These are phyloP conservation scores for Houttuynia cordata DNA, from an alignment of 164 flowering plant genomes.

Conservation along the genomic window DNA sequence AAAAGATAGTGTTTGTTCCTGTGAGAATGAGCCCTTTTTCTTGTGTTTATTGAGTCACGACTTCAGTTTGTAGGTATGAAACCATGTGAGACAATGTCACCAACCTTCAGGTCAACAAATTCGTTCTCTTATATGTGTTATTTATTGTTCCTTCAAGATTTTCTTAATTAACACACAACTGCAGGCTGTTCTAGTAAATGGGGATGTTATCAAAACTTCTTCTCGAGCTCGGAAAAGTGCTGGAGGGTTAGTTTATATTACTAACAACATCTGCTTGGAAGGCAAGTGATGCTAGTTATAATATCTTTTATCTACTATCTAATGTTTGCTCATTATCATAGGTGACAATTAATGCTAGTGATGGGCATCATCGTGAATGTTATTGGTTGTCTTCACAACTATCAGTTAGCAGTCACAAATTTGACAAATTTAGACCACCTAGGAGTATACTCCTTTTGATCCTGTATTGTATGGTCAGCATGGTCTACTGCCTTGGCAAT, in stretches of 20 bases:
- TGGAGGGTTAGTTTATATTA: slow-evolving; percentile 60
- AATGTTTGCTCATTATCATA: too few species aligned
- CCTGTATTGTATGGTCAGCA: neutral
- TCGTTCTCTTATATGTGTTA: neutral
- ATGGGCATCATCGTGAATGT: too few species aligned
- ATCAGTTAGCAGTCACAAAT: too few species aligned
- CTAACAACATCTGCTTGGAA: neutral
- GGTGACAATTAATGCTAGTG: too few species aligned
- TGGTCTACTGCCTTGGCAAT: neutral
- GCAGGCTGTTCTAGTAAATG: slow-evolving; percentile 83
- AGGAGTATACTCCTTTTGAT: too few species aligned
- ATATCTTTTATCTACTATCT: too few species aligned
- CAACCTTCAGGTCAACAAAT: slow-evolving; percentile 68
- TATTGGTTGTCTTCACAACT: too few species aligned
- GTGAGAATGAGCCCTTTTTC: neutral
- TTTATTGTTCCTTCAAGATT: neutral
- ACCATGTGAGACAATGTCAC: slow-evolving; percentile 99
- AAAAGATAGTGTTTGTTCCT: neutral
- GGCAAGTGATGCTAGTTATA: too few species aligned
- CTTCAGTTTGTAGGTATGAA: slow-evolving; percentile 86
- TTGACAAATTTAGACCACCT: too few species aligned
- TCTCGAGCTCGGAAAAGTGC: slow-evolving; percentile 97
- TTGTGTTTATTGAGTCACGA: slow-evolving; percentile 18
- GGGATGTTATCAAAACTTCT: slow-evolving; percentile 88
- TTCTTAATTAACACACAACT: slow-evolving; percentile 6